phyloP scores from a whole-genome alignment of 2,329 filamentous ascomycete genomes.

The Calonectria hawksworthii region DNA sequence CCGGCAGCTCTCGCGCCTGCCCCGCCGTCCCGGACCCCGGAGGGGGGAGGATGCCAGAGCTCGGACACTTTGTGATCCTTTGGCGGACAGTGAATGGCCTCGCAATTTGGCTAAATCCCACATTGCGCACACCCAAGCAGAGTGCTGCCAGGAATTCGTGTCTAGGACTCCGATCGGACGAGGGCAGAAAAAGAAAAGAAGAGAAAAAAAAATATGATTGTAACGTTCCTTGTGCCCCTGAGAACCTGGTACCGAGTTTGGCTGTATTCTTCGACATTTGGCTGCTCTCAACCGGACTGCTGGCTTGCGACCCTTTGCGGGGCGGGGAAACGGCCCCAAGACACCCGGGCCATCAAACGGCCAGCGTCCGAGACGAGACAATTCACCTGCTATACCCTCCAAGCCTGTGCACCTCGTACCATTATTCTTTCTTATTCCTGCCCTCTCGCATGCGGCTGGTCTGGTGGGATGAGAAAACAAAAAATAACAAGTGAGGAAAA shows the following conservation, averaged over 20 bases:
- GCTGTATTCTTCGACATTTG: slow-evolving; percentile 25
- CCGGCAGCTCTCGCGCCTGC: neutral
- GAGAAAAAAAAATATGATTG: neutral
- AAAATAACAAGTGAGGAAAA: neutral
- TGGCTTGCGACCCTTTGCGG: neutral
- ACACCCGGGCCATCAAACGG: slow-evolving; percentile 9
- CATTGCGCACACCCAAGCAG: neutral
- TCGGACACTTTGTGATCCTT: slow-evolving; percentile 27
- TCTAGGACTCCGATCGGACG: neutral
- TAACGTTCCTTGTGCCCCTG: neutral
- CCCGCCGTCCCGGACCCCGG: neutral
- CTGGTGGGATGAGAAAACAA: neutral
- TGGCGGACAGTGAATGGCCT: neutral
- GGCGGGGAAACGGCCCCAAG: slow-evolving; percentile 6
- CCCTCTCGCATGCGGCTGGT: neutral
- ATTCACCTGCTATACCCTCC: slow-evolving; percentile 16
- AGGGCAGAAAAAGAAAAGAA: neutral
- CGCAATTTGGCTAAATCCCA: slow-evolving; percentile 18
- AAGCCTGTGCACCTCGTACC: neutral
- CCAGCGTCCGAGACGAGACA: neutral
- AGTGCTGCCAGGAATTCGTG: neutral
- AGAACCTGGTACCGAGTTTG: slow-evolving; percentile 5
- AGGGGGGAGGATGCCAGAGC: slow-evolving; percentile 3
- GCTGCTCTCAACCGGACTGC: neutral
- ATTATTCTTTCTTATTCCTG: neutral